Evolutionary conservation across 2,329 filamentous ascomycete species (phyloP), one percentile per base, ranked within the genome.

Genomic region (Fonsecaea monophora): DNA sequence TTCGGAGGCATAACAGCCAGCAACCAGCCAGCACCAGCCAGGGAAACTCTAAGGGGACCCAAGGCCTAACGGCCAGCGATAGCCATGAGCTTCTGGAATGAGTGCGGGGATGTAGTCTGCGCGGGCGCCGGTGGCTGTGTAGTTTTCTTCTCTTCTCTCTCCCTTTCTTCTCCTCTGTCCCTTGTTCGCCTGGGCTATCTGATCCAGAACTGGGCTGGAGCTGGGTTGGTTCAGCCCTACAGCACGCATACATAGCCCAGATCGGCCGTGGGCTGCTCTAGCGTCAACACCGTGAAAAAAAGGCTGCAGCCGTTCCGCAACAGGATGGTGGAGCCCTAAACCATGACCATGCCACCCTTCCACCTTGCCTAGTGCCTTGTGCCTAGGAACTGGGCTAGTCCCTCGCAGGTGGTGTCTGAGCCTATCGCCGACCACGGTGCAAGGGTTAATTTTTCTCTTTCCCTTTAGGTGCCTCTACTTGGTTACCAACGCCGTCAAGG

Each of bases 201-300:
- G 45, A 50, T 50, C 45, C 3, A 57, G 54, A 57, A 38, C 54
- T 57, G 38, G 32, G 34, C 54, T 25, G 45, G 18, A 50, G 18
- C 45, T 50, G 45, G 45, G 45, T 21, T 25, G 60, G 53, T 63
- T 63, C 60, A 63, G 60, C 60, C 60, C 60, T 63, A 63, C 60
- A 53, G 38, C 25, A 63, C 60, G 37, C 53, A 57, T 25, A 25
- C 53, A 57, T 25, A 25, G 54, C 59, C 45, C 59, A 57, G 60
- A 50, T 63, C 53, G 40, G 60, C 53, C 40, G 53, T 63, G 53
- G 60, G 40, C 40, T 25, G 25, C 57, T 63, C 60, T 63, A 63
- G 60, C 60, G 60, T 42, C 37, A 63, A 63, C 18, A 48, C 35
- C 35, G 54, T 34, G 32, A 57, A 59, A 59, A 59, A 57, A 63